Conservation (phyloP, 768 basidiomycete species). For the Xanthoconium purpureum region DNA sequence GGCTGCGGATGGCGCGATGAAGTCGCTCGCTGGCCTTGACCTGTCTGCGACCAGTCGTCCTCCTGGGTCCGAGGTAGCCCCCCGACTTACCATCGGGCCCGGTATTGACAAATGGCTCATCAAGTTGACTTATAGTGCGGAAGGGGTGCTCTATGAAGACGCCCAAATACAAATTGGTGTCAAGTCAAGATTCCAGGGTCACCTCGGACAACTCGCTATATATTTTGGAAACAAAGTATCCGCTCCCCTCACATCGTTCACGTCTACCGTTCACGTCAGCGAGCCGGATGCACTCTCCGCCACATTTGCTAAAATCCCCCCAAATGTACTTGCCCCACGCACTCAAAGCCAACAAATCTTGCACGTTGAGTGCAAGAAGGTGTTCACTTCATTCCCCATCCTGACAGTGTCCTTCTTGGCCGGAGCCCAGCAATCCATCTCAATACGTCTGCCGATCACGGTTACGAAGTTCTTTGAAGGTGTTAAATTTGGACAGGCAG, state of each 20-base stretch:
- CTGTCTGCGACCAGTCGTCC: conserved; percentile 37
- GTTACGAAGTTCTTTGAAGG: conserved; percentile 93
- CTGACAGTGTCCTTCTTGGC: conserved; percentile 88
- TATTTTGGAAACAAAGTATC: conserved; percentile 96
- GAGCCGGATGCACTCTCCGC: conserved; percentile 76
- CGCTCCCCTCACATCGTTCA: conserved; percentile 86
- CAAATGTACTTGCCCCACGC: conserved; percentile 72
- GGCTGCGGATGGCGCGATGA: conserved; percentile 57
- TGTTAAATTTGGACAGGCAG: conserved; percentile 74
- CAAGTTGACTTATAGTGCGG: conserved; percentile 71
- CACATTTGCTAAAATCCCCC: conserved; percentile 88
- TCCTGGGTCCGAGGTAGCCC: conserved; percentile 25
- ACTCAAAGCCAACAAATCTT: conserved; percentile 92
- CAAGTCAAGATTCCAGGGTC: conserved; percentile 95
- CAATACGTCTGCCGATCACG: conserved; percentile 81
- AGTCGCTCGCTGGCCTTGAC: conserved; percentile 82
- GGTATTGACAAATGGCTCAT: conserved; percentile 88
- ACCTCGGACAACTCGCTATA: conserved; percentile 88
- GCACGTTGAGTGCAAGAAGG: conserved; percentile 91
- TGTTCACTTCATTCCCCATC: conserved; percentile 74
- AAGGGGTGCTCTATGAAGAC: conserved; percentile 95
- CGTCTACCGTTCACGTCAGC: conserved; percentile 70
- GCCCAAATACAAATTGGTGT: conserved; percentile 92
- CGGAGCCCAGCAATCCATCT: conserved; percentile 84
- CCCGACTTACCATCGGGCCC: conserved; percentile 62